Evolutionary conservation across 2,329 filamentous ascomycete species (phyloP).

Genomic region (Fusarium fracticaudum): DNA sequence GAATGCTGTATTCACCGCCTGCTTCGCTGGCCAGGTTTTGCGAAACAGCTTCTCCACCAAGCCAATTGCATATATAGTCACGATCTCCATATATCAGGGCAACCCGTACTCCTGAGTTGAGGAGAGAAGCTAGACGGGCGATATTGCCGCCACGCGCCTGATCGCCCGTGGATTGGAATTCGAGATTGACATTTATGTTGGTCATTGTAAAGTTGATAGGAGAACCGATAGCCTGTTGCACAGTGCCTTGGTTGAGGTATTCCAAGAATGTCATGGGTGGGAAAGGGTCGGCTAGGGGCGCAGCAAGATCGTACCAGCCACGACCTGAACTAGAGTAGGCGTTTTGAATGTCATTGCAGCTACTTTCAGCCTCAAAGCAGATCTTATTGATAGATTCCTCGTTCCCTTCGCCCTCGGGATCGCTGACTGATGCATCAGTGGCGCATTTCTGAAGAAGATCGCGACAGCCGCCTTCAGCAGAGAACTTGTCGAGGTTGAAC

Average conservation of each 20-base stretch:
- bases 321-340: conserved; percentile 66
- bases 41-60: conserved; percentile 79
- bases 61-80: conserved; percentile 73
- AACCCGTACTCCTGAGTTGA: conserved; percentile 72
- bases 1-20: conserved; percentile 56
- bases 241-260: conserved; percentile 69
- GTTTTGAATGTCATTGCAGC: conserved; percentile 61
- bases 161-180: conserved; percentile 64
- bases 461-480: conserved; percentile 58
- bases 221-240: conserved; percentile 70
- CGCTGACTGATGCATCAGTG: conserved; percentile 49
- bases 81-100: conserved; percentile 76
- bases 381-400: conserved; percentile 51
- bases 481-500: conserved; percentile 53
- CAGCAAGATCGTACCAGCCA: conserved; percentile 70
- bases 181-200: conserved; percentile 57
- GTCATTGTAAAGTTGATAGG: conserved; percentile 67
- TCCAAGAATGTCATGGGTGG: conserved; percentile 69
- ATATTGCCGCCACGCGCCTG: conserved; percentile 71
- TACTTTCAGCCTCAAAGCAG: conserved; percentile 61
- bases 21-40: conserved; percentile 66
- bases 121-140: conserved; percentile 66
- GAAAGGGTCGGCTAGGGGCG: conserved; percentile 66
- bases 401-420: conserved; percentile 55
- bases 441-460: conserved; percentile 64